phyloP scores from a whole-genome alignment of 495 filamentous ascomycete species.

The Xylaria palmicola region DNA sequence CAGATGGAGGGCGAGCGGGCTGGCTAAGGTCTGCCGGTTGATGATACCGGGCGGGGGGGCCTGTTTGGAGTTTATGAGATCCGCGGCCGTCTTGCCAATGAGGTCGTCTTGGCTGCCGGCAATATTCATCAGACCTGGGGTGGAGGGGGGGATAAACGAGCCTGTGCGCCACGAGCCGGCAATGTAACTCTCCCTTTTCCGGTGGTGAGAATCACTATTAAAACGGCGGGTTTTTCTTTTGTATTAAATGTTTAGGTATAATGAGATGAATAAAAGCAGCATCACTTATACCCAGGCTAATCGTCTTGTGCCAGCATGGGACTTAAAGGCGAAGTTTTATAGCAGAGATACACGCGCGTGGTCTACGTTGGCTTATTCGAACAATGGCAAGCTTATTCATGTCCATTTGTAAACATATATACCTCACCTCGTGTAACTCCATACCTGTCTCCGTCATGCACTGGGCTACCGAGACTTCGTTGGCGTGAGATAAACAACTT shows the following conservation, averaged over 20 bases:
- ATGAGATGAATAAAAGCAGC: neutral
- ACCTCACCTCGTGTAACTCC: no score
- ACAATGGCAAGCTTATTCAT: neutral
- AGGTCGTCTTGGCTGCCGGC: neutral
- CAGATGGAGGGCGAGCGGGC: neutral
- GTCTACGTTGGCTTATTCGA: neutral
- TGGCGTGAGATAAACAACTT: no score
- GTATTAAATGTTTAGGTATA: neutral
- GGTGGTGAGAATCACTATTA: no score
- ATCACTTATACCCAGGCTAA: neutral
- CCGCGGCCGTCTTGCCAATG: neutral
- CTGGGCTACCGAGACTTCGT: no score
- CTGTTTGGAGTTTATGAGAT: neutral
- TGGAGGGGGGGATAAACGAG: neutral
- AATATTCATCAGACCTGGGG: slow-evolving; percentile 3
- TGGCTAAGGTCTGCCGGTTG: neutral
- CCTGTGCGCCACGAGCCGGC: neutral
- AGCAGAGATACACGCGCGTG: no score
- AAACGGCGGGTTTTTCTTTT: no score
- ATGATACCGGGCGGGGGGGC: neutral
- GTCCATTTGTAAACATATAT: no score
- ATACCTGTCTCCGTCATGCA: no score
- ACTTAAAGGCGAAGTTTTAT: no score
- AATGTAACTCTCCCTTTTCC: neutral
- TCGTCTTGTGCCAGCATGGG: no score